Percentiles rank a stretch among this genome's conserved stretches.
Conservation (phyloP, 2,329 filamentous ascomycete species). For the Blastomyces parvus region DNA sequence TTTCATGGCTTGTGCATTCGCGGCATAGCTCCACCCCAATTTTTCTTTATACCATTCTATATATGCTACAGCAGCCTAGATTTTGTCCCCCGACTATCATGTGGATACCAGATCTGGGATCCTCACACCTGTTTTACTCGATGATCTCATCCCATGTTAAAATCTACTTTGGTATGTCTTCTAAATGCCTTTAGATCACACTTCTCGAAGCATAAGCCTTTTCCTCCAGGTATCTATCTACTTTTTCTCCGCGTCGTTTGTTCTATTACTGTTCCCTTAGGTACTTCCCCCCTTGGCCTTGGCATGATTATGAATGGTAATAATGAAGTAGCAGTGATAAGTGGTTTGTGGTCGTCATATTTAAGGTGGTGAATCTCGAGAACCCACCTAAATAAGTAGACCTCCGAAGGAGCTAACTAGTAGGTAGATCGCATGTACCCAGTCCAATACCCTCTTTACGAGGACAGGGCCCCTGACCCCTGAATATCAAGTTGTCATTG, state of each 20-base stretch:
- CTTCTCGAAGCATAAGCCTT: not conserved
- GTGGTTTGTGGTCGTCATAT: not conserved
- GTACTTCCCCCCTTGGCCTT: not conserved
- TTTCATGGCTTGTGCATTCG: not conserved
- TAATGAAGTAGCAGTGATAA: not conserved
- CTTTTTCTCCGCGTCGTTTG: not conserved
- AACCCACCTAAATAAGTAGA: not conserved
- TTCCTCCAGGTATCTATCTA: not conserved
- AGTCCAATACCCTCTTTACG: not conserved
- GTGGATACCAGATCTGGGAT: not conserved
- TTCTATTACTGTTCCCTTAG: not conserved
- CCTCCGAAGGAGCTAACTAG: not conserved
- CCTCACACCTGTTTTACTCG: not conserved
- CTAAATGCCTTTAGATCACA: not conserved
- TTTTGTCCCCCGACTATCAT: not conserved
- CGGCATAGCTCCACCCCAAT: not conserved
- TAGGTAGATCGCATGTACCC: not conserved
- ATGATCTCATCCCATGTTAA: not conserved
- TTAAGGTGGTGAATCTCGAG: not conserved
- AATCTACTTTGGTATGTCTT: not conserved
- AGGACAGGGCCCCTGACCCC: not conserved
- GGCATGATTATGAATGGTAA: not conserved
- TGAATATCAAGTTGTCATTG: not conserved
- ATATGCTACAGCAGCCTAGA: not conserved
- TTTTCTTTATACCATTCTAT: not conserved